Conservation (phyloP, 2,329 filamentous ascomycete species). For the Aurifilum marmelostoma region DNA sequence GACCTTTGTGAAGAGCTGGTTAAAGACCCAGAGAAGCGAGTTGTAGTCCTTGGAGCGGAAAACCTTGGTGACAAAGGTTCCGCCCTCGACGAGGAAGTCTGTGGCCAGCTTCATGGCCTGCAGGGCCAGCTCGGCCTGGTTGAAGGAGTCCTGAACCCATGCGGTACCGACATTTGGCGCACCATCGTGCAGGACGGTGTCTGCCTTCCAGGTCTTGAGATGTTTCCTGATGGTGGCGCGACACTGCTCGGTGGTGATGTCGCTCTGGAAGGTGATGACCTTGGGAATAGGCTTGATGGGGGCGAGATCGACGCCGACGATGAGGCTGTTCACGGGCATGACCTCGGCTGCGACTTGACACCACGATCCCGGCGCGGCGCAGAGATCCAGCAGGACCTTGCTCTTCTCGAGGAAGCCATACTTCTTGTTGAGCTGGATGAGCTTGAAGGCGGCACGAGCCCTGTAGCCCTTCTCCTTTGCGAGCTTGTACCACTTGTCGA, state of each 20-base stretch:
- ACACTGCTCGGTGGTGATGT: conserved; percentile 97
- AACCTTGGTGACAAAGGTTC: conserved; percentile 95
- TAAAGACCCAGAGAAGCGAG: conserved; percentile 93
- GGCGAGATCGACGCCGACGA: conserved; percentile 90
- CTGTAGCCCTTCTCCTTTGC: conserved; percentile 98
- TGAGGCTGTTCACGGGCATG: conserved; percentile 88
- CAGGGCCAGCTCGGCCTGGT: conserved; percentile 89
- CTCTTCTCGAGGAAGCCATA: conserved; percentile 98
- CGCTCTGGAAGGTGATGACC: conserved; percentile 94
- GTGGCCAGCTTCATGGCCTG: conserved; percentile 92
- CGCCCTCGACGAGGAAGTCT: conserved; percentile 86
- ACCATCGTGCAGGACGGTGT: conserved; percentile 94
- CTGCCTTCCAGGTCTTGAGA: conserved; percentile 94
- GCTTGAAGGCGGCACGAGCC: conserved; percentile 94
- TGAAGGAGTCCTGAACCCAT: conserved; percentile 98
- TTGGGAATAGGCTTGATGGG: conserved; percentile 95
- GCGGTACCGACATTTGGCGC: conserved; percentile 97
- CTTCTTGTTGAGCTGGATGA: conserved; percentile 98
- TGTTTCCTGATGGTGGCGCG: conserved; percentile 86
- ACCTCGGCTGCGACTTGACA: conserved; percentile 94
- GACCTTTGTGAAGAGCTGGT: conserved; percentile 92
- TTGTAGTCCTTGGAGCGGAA: conserved; percentile 98
- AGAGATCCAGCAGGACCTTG: conserved; percentile 95
- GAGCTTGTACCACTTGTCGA: conserved; percentile 98
- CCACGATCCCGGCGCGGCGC: conserved; percentile 95